Base-by-base conservation (phyloP, 139 green algal genomes). In the Chlorella sp. region DNA sequence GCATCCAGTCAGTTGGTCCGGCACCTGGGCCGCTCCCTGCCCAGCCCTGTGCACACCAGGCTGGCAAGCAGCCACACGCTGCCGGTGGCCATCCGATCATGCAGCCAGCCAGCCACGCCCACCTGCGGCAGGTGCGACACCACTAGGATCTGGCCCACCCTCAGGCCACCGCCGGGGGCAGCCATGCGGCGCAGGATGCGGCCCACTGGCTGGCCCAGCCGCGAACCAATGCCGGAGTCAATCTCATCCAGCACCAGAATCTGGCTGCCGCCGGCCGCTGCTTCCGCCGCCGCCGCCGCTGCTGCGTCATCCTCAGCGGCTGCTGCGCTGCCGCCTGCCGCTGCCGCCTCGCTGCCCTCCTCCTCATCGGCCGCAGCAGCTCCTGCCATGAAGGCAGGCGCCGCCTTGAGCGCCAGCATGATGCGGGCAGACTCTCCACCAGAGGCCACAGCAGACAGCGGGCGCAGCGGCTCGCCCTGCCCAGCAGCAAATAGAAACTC, bases 401-500 rank as follows among this genome's bases (percentile, higher is more conserved):
- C 95, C 28, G 94, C 93, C 79, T 97, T 97, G 20, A 98, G 90
- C 0, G 95, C 95, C 23, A 98, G 88, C 94, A 97, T 96, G 51
- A 98, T 79, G 18, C 95, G 92, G 0, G 94, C 91, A 18, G 78
- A 88, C 82, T 98, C 95, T 5, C 95, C 95, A 47, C 95, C 95
- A 13, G 93, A 96, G 2, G 94, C 95, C 21, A 95, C 90, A 0
- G 87, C 86, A 25, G 88, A 86, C 81, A 98, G 90, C 25, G 94
- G 88, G 51, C 92, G 88, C 71, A 97, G 87, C 23, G 94, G 93
- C 91, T 98, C 95, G 6, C 84, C 64, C 0, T 91, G 95, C 26
- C 95, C 94, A 5, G 95, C 90, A 20, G 92, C 88, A 56, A 96
- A 85, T 69, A 96, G 85, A 51, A 97, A 96, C 78, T 95, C 90